Conservation (phyloP, 345 rosid species). For the Arabidopsis suecica region DNA sequence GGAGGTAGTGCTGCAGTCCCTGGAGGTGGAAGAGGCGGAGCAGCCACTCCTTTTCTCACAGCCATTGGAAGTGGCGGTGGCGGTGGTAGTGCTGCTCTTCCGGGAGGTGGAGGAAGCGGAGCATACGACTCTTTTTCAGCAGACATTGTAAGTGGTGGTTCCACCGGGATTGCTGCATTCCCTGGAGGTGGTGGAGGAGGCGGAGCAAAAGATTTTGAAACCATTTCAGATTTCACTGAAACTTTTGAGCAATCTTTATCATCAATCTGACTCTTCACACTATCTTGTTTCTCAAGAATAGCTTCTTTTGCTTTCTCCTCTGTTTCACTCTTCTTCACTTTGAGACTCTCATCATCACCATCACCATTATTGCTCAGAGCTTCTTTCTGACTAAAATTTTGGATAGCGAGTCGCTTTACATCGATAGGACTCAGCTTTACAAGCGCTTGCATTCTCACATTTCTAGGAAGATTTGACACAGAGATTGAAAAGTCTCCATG, state of each 20-base stretch:
- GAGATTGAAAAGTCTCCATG: constrained; percentile 31
- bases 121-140: constrained; percentile 45
- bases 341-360: constrained; percentile 37
- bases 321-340: constrained; percentile 39
- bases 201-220: constrained; percentile 38
- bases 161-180: constrained; percentile 23
- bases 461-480: constrained; percentile 43
- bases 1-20: background rate
- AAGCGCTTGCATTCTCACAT: constrained; percentile 56
- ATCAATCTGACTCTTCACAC: constrained; percentile 9
- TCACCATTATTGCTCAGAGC: constrained; percentile 31
- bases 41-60: constrained; percentile 46
- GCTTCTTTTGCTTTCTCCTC: constrained; percentile 21
- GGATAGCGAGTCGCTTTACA: constrained; percentile 54
- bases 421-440: constrained; percentile 73
- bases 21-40: constrained; percentile 23
- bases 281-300: constrained; percentile 14
- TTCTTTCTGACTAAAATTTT: constrained; percentile 46
- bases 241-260: constrained; percentile 24
- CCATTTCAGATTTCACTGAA: background rate
- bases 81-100: constrained; percentile 11
- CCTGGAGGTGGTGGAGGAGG: constrained; percentile 23
- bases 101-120: constrained; percentile 10
- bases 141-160: constrained; percentile 50
- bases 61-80: constrained; percentile 52